These are phyloP conservation scores for Coemansia sp. DNA, from an alignment of 192 early-diverging fungal species.

Conservation along the genomic window DNA sequence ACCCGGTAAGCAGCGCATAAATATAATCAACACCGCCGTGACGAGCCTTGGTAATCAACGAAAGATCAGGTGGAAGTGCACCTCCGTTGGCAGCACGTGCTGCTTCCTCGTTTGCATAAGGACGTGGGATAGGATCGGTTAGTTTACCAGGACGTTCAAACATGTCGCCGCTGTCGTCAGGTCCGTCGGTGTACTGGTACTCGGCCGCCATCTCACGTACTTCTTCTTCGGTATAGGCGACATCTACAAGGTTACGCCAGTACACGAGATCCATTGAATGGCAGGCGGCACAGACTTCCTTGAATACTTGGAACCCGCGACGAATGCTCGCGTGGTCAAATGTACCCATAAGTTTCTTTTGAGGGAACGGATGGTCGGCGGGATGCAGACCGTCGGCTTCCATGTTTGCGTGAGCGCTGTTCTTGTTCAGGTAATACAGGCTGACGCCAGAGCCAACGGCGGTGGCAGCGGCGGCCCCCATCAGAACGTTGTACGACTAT, in stretches of 20 bases:
- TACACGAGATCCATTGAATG: slow-evolving; percentile 93
- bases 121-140: slow-evolving; percentile 84
- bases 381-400: slow-evolving; percentile 92
- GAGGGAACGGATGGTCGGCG: slow-evolving; percentile 86
- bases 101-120: slow-evolving; percentile 97
- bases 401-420: slow-evolving; percentile 74
- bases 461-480: slow-evolving; percentile 63
- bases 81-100: slow-evolving; percentile 95
- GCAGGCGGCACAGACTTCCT: slow-evolving; percentile 96
- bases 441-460: slow-evolving; percentile 57
- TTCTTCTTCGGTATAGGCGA: slow-evolving; percentile 90
- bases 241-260: slow-evolving; percentile 95
- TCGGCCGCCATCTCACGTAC: slow-evolving; percentile 93
- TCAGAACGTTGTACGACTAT: slow-evolving; percentile 35
- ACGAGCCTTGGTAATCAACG: slow-evolving; percentile 91
- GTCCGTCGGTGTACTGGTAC: slow-evolving; percentile 89
- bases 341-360: slow-evolving; percentile 77
- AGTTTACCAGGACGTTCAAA: slow-evolving; percentile 94
- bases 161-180: slow-evolving; percentile 88
- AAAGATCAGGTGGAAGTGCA: slow-evolving; percentile 93
- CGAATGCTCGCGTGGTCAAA: slow-evolving; percentile 96
- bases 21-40: slow-evolving; percentile 95
- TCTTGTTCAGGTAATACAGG: slow-evolving; percentile 55
- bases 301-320: slow-evolving; percentile 98
- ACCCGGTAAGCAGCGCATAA: slow-evolving; percentile 93